Percentiles rank a stretch among this genome's conserved stretches.
Evolutionary conservation across 768 basidiomycete genomes (phyloP).

Genomic region (Amyloporia xantha): DNA sequence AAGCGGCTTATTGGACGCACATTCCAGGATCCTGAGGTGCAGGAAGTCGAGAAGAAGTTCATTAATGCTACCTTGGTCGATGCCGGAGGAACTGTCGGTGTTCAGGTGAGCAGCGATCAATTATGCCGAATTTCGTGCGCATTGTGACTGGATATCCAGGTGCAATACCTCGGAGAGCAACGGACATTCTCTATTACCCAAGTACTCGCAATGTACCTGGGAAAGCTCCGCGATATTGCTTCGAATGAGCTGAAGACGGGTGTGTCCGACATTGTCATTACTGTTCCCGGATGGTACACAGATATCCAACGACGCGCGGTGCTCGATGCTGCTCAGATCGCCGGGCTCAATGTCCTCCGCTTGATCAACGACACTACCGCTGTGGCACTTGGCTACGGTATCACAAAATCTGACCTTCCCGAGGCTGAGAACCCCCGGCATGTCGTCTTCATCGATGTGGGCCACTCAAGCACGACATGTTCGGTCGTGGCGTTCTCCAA

Average conservation of each 20-base stretch:
- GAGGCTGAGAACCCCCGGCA: constrained; percentile 74
- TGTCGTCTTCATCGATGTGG: constrained; percentile 92
- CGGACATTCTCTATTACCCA: constrained; percentile 82
- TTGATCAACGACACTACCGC: constrained; percentile 98
- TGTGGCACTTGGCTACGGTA: constrained; percentile 93
- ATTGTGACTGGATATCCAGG: constrained; percentile 37
- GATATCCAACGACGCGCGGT: constrained; percentile 88
- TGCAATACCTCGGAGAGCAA: constrained; percentile 81
- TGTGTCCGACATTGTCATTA: constrained; percentile 90
- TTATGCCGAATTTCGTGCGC: neutral
- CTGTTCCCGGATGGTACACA: constrained; percentile 96
- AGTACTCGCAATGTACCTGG: constrained; percentile 85
- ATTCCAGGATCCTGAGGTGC: constrained; percentile 72
- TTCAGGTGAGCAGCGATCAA: constrained; percentile 55
- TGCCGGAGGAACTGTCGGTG: constrained; percentile 74
- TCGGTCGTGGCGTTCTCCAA: constrained; percentile 91
- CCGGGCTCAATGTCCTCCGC: constrained; percentile 84
- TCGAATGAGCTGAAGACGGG: constrained; percentile 76
- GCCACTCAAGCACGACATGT: constrained; percentile 86
- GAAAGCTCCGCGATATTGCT: constrained; percentile 85
- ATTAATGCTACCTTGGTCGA: constrained; percentile 85
- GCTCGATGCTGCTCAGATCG: constrained; percentile 85
- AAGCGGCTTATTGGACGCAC: constrained; percentile 88
- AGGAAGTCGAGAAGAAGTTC: constrained; percentile 83
- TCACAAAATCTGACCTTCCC: constrained; percentile 97